Conservation (phyloP, 2,329 filamentous ascomycete genomes). For the Monosporascus sp. region DNA sequence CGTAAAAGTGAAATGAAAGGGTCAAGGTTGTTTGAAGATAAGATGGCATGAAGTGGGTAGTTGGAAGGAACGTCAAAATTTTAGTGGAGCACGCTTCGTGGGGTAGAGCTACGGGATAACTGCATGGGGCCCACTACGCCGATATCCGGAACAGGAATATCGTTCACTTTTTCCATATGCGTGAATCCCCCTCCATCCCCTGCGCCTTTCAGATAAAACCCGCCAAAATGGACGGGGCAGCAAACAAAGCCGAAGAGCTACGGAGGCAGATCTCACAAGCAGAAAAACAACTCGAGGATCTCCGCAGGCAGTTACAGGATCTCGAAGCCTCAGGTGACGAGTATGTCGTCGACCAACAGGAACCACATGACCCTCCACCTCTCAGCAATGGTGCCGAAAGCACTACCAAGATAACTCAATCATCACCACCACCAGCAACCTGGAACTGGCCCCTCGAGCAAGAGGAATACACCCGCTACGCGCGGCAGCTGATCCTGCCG, state of each 20-base stretch:
- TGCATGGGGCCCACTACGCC: background rate
- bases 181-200: background rate
- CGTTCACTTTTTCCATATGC: background rate
- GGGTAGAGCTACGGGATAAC: background rate
- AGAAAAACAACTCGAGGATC: conserved; percentile 42
- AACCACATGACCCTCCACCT: too few species aligned
- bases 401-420: too few species aligned
- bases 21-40: too few species aligned
- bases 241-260: conserved; percentile 32
- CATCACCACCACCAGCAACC: background rate
- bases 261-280: conserved; percentile 41
- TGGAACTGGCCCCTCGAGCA: conserved; percentile 64
- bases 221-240: background rate
- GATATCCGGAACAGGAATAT: background rate
- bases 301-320: conserved; percentile 41
- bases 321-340: conserved; percentile 28
- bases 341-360: too few species aligned
- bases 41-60: background rate
- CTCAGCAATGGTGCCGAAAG: too few species aligned
- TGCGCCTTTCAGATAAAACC: background rate
- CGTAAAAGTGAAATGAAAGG: background rate
- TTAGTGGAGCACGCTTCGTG: background rate
- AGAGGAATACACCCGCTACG: conserved; percentile 82
- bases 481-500: conserved; percentile 84
- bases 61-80: background rate